Conservation (phyloP, 2,329 filamentous ascomycete genomes). For the Colletotrichum sp. region DNA sequence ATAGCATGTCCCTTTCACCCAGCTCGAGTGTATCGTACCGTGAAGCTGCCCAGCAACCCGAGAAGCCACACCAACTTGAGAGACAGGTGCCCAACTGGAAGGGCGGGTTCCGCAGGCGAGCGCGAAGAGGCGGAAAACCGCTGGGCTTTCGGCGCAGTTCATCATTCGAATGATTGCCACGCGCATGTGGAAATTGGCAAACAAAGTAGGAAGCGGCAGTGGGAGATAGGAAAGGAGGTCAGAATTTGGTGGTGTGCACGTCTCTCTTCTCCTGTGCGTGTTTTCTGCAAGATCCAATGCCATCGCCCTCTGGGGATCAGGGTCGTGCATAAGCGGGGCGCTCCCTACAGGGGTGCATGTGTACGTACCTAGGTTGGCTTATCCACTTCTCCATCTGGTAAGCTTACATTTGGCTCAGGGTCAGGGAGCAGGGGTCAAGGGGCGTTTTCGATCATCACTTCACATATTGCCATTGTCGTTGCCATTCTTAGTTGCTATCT, state of each 20-base stretch:
- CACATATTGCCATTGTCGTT: neutral
- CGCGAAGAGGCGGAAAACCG: neutral
- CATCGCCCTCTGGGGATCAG: neutral
- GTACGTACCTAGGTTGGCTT: neutral
- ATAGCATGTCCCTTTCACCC: neutral
- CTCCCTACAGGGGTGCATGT: neutral
- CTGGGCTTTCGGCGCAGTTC: neutral
- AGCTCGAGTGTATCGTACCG: neutral
- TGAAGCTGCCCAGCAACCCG: neutral
- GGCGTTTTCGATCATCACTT: neutral
- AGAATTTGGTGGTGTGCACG: neutral
- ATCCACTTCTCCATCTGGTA: neutral
- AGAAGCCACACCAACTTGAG: neutral
- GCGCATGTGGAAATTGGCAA: slow-evolving; percentile 10
- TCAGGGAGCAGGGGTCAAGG: neutral
- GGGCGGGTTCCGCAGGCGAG: neutral
- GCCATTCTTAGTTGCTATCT: neutral
- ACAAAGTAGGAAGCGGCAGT: neutral
- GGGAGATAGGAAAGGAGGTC: neutral
- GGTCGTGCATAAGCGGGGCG: neutral
- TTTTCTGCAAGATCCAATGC: slow-evolving; percentile 7
- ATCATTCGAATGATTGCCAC: neutral
- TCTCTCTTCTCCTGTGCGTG: neutral
- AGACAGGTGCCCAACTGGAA: neutral
- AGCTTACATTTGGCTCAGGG: neutral